Evolutionary conservation across 768 basidiomycete species (phyloP).

Genomic region (Solioccasus polychromus): DNA sequence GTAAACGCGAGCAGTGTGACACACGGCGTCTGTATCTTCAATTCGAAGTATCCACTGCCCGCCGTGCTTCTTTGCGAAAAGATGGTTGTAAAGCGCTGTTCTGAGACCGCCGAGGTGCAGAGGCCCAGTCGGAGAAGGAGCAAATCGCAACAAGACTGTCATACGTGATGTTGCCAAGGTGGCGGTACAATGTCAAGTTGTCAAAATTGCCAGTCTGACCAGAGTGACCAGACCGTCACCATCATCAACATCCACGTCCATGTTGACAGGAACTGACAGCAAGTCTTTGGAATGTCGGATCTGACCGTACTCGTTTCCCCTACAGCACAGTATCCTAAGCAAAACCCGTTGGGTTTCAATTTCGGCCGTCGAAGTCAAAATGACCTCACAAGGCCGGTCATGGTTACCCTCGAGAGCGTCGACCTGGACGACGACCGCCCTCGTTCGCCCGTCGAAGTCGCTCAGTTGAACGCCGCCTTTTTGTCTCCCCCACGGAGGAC

Average conservation of each 20-base stretch:
- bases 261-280: background rate
- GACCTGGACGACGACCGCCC: slow-evolving; percentile 23
- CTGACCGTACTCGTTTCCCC: slow-evolving; percentile 34
- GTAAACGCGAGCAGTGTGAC: slow-evolving; percentile 21
- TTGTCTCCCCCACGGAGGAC: slow-evolving; percentile 30
- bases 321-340: slow-evolving; percentile 25
- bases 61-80: slow-evolving; percentile 75
- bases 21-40: slow-evolving; percentile 92
- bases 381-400: slow-evolving; percentile 28
- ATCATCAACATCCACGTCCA: background rate
- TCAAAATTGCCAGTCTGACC: background rate
- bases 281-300: slow-evolving; percentile 34
- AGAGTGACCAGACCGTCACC: background rate
- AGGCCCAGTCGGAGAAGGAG: slow-evolving; percentile 94
- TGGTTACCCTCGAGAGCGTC: slow-evolving; percentile 30
- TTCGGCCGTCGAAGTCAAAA: slow-evolving; percentile 29
- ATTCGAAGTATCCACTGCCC: slow-evolving; percentile 92
- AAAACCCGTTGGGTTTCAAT: slow-evolving; percentile 26
- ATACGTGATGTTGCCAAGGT: background rate
- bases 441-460: slow-evolving; percentile 25
- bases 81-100: slow-evolving; percentile 90
- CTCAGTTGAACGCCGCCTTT: slow-evolving; percentile 14
- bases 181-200: too few relatives aligned
- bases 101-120: slow-evolving; percentile 93
- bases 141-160: slow-evolving; percentile 82